These are phyloP conservation scores for Avena insularis DNA, from an alignment of 176 grass and related monocot genomes.

Conservation along the genomic window DNA sequence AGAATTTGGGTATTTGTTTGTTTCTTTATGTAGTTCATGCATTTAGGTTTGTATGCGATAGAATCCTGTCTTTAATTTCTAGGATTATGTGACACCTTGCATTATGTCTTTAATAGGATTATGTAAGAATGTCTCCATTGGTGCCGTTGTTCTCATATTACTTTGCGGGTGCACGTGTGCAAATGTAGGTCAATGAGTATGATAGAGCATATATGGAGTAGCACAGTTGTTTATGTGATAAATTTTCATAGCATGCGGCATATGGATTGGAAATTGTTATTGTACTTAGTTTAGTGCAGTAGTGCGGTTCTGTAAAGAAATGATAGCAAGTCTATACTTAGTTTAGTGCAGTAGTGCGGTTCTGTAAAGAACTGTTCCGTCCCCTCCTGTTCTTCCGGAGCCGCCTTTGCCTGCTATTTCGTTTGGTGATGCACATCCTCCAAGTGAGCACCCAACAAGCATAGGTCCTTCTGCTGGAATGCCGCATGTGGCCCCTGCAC, in stretches of 20 bases:
- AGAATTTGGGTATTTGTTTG: not conserved
- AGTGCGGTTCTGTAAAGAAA: too few relatives aligned
- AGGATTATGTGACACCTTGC: not conserved
- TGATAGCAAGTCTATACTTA: too few relatives aligned
- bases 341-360: too few relatives aligned
- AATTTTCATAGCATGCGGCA: not conserved
- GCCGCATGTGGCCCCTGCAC: conserved; percentile 44
- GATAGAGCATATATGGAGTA: not conserved
- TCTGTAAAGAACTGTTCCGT: too few relatives aligned
- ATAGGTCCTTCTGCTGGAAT: conserved; percentile 38
- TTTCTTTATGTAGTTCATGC: conserved; percentile 7
- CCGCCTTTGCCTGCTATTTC: conserved; percentile 50
- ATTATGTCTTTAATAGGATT: not conserved
- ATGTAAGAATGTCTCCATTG: not conserved
- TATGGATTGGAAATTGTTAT: conserved; percentile 1
- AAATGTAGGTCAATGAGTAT: conserved; percentile 1
- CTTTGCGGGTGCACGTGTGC: not conserved
- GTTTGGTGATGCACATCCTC: conserved; percentile 59
- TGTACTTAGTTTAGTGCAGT: not conserved
- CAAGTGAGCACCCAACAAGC: conserved; percentile 31
- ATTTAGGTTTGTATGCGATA: not conserved
- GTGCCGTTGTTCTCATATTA: not conserved
- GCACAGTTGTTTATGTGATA: not conserved
- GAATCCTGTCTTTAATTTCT: not conserved
- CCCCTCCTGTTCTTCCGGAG: conserved; percentile 37